Evolutionary conservation across 2,329 filamentous ascomycete genomes (phyloP).

Genomic region (Mycocentrospora acerina): DNA sequence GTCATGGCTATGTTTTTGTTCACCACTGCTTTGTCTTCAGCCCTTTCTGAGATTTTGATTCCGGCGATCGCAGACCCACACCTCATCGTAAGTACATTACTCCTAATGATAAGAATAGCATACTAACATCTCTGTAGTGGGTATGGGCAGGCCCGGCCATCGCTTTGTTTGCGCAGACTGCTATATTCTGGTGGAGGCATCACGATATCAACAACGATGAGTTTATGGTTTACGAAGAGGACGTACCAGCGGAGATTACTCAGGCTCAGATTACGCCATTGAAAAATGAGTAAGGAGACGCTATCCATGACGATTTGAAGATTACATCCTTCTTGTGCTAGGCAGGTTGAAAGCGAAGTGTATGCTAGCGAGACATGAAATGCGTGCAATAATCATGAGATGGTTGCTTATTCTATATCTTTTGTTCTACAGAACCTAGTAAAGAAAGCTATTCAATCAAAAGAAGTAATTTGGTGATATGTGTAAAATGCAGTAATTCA

Average conservation of each 20-base stretch:
- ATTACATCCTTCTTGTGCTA: too few species aligned
- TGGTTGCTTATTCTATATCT: too few species aligned
- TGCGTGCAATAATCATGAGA: too few species aligned
- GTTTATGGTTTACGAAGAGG: constrained; percentile 38
- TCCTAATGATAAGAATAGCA: not conserved
- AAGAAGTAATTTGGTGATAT: too few species aligned
- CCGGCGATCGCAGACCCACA: constrained; percentile 51
- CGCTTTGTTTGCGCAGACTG: constrained; percentile 50
- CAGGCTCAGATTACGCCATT: too few species aligned
- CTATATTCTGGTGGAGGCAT: constrained; percentile 53
- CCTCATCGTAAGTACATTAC: constrained; percentile 32
- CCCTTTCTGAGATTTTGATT: constrained; percentile 46
- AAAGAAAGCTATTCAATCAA: too few species aligned
- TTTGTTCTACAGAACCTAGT: too few species aligned
- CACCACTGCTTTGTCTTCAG: constrained; percentile 43
- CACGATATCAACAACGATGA: constrained; percentile 51
- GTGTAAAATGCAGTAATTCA: too few species aligned
- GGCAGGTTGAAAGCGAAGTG: too few species aligned
- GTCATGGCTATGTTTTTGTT: constrained; percentile 48
- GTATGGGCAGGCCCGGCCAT: constrained; percentile 54
- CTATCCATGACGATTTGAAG: too few species aligned
- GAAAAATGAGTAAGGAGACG: too few species aligned
- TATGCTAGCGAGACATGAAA: too few species aligned
- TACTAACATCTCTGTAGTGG: constrained; percentile 30
- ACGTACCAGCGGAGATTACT: constrained; percentile 1